A percentile compares a stretch with the other conserved stretches of the same genome.
These are phyloP conservation scores for Exophiala phaeomuriformis DNA, from an alignment of 2,329 filamentous ascomycete species.

Conservation along the genomic window DNA sequence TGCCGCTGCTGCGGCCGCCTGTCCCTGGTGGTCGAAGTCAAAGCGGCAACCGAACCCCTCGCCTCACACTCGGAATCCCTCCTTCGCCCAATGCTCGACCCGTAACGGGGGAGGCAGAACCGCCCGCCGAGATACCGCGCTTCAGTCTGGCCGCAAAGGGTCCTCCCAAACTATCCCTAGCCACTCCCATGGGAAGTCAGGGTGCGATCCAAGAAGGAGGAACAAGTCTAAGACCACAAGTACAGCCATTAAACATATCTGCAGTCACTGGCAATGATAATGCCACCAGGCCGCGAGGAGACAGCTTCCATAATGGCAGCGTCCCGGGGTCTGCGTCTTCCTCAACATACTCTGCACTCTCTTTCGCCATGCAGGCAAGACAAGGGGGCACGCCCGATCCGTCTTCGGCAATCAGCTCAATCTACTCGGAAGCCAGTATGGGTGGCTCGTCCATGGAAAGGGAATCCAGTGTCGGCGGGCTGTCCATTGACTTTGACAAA, in stretches of 20 bases:
- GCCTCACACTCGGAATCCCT: conserved; percentile 83
- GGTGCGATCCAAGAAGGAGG: conserved; percentile 63
- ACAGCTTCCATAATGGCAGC: conserved; percentile 73
- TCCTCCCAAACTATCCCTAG: conserved; percentile 73
- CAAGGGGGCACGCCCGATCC: conserved; percentile 68
- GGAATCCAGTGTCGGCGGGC: conserved; percentile 69
- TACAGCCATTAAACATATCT: conserved; percentile 44
- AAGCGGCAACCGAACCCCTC: conserved; percentile 59
- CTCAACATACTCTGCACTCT: conserved; percentile 77
- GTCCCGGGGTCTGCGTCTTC: conserved; percentile 78
- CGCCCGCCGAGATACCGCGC: conserved; percentile 33
- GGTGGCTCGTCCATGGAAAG: conserved; percentile 70
- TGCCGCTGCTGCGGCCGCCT: conserved; percentile 74
- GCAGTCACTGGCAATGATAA: conserved; percentile 60
- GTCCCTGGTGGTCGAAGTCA: conserved; percentile 62
- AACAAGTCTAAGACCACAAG: conserved; percentile 44
- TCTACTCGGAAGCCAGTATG: conserved; percentile 74
- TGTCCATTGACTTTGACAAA: conserved; percentile 71
- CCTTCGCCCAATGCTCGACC: conserved; percentile 76
- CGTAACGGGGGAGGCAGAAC: conserved; percentile 50
- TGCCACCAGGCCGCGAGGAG: conserved; percentile 69
- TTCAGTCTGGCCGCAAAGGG: conserved; percentile 30
- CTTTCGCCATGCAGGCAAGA: conserved; percentile 66
- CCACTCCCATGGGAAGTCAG: conserved; percentile 79
- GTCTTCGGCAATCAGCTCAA: conserved; percentile 76